Evolutionary conservation across 2,329 filamentous ascomycete species (phyloP), one percentile per base, ranked within the genome.

Genomic region (Ilyonectria sp.): DNA sequence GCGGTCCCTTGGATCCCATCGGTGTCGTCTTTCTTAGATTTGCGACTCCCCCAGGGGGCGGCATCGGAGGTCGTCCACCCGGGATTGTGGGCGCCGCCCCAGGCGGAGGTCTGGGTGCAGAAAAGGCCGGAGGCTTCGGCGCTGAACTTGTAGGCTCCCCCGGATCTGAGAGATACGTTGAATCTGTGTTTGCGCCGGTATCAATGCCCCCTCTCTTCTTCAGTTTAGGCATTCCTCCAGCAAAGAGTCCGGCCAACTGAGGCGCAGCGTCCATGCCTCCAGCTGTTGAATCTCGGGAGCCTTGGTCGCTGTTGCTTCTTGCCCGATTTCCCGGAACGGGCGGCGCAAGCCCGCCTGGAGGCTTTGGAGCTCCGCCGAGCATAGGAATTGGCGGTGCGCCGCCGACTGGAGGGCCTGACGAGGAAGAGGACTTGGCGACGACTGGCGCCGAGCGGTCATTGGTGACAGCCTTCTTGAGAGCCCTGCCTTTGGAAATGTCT

Each of bases 161-260:
- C n/a, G 93, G 90, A 77, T 97, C 95, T 66, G 94, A 95, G 60
- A 92, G 82, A 78, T 95, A 95, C 67, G 93, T 90, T 35, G 94
- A 89, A 71, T 90, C 90, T 69, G 76, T 65, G 44, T 75, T 78
- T 9, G 82, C 82, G 63, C 86, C 93, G 1, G 93, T 95, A 80
- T 94, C 88, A 66, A 95, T 85, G 54, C 93, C 95, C 63, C 94
- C 93, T 3, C 91, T 88, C 84, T 97, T 98, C 80, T 93, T 93
- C 76, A 99, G 80, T 83, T 98, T 98, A 3, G 96, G 96, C 89
- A 98, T 98, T 43, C 95, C 96, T 40, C 94, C 95, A 1, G 93
- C 94, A 78, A 99, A 97, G 29, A 99, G 81, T 1, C 96, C 96
- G 33, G 86, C 95, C 11, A 98, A 81, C 79, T 98, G 95, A 11